Conservation (phyloP, 768 basidiomycete species). For the Chiua virens region DNA sequence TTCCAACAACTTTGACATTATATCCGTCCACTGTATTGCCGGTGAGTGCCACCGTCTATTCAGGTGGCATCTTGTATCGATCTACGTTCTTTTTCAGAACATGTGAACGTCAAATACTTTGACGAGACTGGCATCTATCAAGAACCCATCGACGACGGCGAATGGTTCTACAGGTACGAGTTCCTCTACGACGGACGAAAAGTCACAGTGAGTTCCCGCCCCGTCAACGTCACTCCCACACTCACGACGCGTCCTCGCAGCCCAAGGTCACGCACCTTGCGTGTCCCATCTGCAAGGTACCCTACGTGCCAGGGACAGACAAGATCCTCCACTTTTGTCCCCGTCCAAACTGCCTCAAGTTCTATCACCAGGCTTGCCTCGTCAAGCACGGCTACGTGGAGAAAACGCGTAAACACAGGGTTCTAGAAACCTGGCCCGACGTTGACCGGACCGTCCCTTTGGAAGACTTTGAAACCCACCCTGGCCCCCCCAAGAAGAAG, state of each 20-base stretch:
- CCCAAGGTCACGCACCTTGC: constrained; percentile 39
- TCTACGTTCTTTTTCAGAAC: constrained; percentile 26
- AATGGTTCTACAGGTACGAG: constrained; percentile 50
- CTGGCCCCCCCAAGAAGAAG: constrained; percentile 17
- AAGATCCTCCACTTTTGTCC: constrained; percentile 59
- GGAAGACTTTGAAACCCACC: background rate
- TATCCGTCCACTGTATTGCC: constrained; percentile 46
- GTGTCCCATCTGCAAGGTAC: constrained; percentile 44
- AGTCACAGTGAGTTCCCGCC: constrained; percentile 35
- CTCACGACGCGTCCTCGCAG: constrained; percentile 25
- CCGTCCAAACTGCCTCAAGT: constrained; percentile 44
- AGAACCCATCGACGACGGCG: constrained; percentile 35
- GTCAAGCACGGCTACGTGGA: constrained; percentile 28
- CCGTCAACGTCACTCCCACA: background rate
- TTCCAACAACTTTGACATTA: constrained; percentile 49
- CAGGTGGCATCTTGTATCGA: background rate
- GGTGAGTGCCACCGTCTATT: constrained; percentile 31
- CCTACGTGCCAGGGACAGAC: constrained; percentile 46
- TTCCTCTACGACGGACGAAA: constrained; percentile 35
- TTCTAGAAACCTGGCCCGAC: constrained; percentile 41
- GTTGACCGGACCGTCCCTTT: constrained; percentile 20
- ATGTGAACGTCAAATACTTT: constrained; percentile 34
- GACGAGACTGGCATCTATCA: constrained; percentile 42
- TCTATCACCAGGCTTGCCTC: constrained; percentile 52
- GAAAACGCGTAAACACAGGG: constrained; percentile 17